Evolutionary conservation across 495 filamentous ascomycete genomes (phyloP), one percentile per base, ranked within the genome.

Genomic region (Stereocaulon alpinum): DNA sequence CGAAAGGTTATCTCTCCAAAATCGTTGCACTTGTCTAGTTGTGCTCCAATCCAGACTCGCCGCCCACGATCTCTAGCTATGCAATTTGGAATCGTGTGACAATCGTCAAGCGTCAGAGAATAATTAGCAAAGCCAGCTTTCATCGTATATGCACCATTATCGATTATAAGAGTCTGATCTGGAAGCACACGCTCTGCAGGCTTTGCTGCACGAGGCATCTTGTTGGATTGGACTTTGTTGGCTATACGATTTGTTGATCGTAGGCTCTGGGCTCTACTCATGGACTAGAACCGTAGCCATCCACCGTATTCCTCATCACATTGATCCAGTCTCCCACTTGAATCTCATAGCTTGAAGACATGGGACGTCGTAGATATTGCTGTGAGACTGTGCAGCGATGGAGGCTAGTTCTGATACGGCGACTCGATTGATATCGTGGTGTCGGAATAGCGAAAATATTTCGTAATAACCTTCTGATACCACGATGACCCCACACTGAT

Each of bases 91-190:
- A 96, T 87, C 20, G 85, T 70, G 12, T 79, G 74, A 68, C 89
- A 94, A 49, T 84, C 79, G 47, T 76, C 71, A 27, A 47, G 34
- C 15, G 63, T 65, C 32, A 60, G 70, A 22, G 60, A 62, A 22
- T 72, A 63, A 17, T 77, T 72, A 34, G 85, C 81, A 67, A 92
- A 89, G 61, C 93, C 92, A 27, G 91, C 91, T 77, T 99, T 99
- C 70, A 97, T 86, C 4, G 86, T 92, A 70, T 88, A 87, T 32
- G 85, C 90, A 65, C 93, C 94, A 77, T 97, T 97, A 75, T 99
- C 94, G 64, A 97, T 74, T 49, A 99, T 78, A 48, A 97, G 82
- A 0, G 91, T 95, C 61, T 79, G 78, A 11, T 82, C 70, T 0
- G 86, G 84, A 10, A 81, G 59, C 29, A 67, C 41, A 18, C 73